Conservation (phyloP, 2,329 filamentous ascomycete genomes). For the Immersiporthe knoxdaviesiana region DNA sequence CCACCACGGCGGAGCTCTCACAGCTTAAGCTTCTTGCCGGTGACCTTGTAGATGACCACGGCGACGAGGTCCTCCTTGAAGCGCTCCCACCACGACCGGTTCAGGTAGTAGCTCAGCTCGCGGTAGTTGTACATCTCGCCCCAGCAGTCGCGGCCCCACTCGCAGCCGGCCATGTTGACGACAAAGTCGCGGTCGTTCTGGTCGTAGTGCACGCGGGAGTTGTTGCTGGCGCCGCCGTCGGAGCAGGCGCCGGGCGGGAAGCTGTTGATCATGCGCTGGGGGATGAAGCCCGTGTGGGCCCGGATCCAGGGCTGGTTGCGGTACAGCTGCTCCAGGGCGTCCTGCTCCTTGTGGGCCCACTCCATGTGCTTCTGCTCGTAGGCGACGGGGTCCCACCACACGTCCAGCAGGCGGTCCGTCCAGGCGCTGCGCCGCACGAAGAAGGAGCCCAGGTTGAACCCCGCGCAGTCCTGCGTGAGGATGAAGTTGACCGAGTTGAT, state of each 20-base stretch:
- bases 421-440: conserved; percentile 84
- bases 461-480: conserved; percentile 89
- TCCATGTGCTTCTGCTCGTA: conserved; percentile 99
- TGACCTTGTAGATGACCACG: conserved; percentile 65
- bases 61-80: conserved; percentile 70
- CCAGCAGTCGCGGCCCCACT: conserved; percentile 97
- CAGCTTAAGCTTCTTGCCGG: conserved; percentile 62
- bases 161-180: conserved; percentile 98
- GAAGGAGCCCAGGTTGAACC: conserved; percentile 97
- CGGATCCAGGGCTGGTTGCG: conserved; percentile 90
- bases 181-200: conserved; percentile 86
- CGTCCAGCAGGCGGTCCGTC: conserved; percentile 88
- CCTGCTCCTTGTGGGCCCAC: conserved; percentile 99
- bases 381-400: conserved; percentile 98
- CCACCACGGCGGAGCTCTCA: conserved; percentile 40
- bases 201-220: conserved; percentile 82
- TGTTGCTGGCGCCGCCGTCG: conserved; percentile 71
- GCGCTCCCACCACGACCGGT: conserved; percentile 78
- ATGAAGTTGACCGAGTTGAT: conserved; percentile 82
- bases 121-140: conserved; percentile 96
- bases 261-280: conserved; percentile 90
- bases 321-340: conserved; percentile 92
- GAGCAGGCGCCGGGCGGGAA: conserved; percentile 91
- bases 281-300: conserved; percentile 83
- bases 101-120: conserved; percentile 86